Percentiles rank a stretch among this genome's conserved stretches.
These are phyloP conservation scores for Centella asiatica DNA, from an alignment of 129 eudicot genomes.

Conservation along the genomic window DNA sequence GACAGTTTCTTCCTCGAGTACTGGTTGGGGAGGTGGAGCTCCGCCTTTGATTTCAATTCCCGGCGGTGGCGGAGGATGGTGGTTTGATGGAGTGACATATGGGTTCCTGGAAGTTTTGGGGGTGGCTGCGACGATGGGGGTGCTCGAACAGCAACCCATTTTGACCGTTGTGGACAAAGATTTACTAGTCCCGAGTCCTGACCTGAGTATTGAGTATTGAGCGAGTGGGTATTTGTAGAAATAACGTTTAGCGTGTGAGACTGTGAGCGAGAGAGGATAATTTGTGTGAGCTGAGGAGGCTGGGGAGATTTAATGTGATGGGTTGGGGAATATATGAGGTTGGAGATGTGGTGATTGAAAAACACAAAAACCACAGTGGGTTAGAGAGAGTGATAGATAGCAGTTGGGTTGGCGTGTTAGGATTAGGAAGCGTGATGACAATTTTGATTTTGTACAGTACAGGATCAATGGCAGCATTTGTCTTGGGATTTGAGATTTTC, in stretches of 20 bases:
- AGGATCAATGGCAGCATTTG: no score
- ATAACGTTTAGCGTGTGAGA: no score
- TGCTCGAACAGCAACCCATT: constrained; percentile 76
- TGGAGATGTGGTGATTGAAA: neutral
- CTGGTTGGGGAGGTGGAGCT: constrained; percentile 16
- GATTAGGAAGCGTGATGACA: neutral
- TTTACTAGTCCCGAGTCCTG: no score
- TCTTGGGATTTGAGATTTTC: neutral
- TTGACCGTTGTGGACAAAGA: neutral
- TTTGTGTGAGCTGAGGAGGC: neutral
- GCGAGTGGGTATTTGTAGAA: no score
- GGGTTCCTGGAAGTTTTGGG: constrained; percentile 11
- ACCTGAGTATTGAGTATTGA: no score
- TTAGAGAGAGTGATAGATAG: no score
- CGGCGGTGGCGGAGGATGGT: neutral
- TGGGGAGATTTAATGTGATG: neutral
- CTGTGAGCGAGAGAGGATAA: no score
- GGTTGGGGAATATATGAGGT: neutral
- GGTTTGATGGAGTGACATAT: neutral
- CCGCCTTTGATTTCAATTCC: neutral
- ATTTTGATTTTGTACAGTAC: neutral
- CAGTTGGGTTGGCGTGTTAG: neutral
- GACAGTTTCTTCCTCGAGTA: constrained; percentile 40
- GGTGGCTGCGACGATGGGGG: constrained; percentile 16
- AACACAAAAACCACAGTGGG: no score